Percentiles rank a stretch among this genome's conserved stretches.
These are phyloP conservation scores for Populus nigra DNA, from an alignment of 345 rosid genomes.

Conservation along the genomic window DNA sequence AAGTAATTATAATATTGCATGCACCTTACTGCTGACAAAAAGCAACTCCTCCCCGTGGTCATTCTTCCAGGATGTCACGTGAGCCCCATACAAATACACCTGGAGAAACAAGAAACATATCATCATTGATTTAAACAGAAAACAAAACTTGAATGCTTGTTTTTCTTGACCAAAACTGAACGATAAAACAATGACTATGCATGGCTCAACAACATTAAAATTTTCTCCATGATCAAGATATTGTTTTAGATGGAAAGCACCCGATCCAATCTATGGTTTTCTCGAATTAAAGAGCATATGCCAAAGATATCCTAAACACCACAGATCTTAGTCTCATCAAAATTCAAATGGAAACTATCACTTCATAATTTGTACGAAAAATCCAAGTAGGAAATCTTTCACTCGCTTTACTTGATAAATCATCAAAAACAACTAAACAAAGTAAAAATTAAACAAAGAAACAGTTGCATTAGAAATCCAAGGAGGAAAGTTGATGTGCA, in stretches of 20 bases:
- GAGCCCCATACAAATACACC: slow-evolving; percentile 88
- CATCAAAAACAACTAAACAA: background rate
- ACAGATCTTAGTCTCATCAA: background rate
- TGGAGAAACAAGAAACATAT: slow-evolving; percentile 23
- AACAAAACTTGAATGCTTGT: background rate
- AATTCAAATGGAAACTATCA: background rate
- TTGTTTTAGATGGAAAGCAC: background rate
- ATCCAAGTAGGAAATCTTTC: background rate
- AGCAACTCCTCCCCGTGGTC: slow-evolving; percentile 82
- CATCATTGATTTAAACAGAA: background rate
- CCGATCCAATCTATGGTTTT: background rate
- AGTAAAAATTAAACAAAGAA: too few relatives aligned
- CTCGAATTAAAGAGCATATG: background rate
- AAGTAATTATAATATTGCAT: background rate
- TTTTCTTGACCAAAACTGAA: too few relatives aligned
- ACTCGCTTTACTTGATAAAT: background rate
- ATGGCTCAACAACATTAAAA: background rate
- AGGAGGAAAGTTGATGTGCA: background rate
- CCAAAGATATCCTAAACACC: background rate
- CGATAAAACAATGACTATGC: background rate
- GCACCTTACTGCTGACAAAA: slow-evolving; percentile 72
- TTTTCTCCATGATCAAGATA: background rate
- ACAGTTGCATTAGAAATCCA: background rate
- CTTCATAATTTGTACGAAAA: background rate
- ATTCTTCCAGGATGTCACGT: slow-evolving; percentile 96